A percentile compares a stretch with the other conserved stretches of the same genome.
Evolutionary conservation across 2,329 filamentous ascomycete genomes (phyloP).

Genomic region (Verticillium zaregamsianum): DNA sequence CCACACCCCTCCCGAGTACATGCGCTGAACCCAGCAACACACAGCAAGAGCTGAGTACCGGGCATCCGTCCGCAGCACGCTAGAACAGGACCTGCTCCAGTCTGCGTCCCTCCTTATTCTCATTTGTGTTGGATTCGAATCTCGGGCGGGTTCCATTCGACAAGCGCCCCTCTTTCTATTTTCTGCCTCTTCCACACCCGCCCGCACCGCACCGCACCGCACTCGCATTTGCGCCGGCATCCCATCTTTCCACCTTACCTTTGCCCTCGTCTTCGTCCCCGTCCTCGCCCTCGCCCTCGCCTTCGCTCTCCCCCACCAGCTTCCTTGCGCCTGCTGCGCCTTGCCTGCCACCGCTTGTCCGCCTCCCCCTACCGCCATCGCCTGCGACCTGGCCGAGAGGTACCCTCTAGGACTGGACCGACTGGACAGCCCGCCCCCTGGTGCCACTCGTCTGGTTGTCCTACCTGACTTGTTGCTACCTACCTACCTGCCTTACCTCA

Average conservation of each 20-base stretch:
- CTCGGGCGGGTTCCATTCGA: not conserved
- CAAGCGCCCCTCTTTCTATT: not conserved
- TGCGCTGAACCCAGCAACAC: not conserved
- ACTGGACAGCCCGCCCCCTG: not conserved
- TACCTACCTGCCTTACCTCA: no score
- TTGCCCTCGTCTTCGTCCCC: not conserved
- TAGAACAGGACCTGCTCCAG: not conserved
- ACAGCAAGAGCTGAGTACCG: not conserved
- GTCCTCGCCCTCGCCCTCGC: not conserved
- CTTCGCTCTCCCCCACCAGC: not conserved
- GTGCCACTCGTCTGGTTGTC: slow-evolving; percentile 4
- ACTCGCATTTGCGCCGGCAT: not conserved
- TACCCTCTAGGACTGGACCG: not conserved
- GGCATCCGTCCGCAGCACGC: not conserved
- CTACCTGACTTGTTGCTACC: slow-evolving; percentile 4
- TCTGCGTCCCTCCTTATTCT: not conserved
- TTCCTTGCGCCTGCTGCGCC: not conserved
- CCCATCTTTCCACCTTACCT: not conserved
- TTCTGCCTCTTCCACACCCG: not conserved
- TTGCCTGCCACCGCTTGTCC: not conserved
- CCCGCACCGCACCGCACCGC: not conserved
- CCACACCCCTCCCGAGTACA: not conserved
- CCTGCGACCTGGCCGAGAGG: not conserved
- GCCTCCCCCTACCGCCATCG: not conserved
- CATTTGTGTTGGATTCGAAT: not conserved